Percentiles rank a stretch among this genome's conserved stretches.
Conservation (phyloP, 768 basidiomycete genomes). For the Boletus bicolor region DNA sequence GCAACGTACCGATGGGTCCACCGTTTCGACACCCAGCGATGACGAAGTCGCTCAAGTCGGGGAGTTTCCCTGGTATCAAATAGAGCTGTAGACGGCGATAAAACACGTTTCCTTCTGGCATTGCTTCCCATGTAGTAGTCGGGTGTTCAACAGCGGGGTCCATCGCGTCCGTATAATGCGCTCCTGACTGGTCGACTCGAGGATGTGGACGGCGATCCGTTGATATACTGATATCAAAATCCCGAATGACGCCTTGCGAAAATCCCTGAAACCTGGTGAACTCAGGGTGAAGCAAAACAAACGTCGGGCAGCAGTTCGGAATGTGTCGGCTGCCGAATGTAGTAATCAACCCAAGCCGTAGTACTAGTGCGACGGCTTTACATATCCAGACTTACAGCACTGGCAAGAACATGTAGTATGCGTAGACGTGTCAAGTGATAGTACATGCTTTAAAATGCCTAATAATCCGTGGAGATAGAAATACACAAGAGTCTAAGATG, state of each 20-base stretch:
- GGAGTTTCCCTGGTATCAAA: conserved; percentile 73
- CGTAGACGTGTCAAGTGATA: not conserved
- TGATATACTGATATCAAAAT: not conserved
- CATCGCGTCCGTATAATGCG: conserved; percentile 14
- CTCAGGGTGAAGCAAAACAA: not conserved
- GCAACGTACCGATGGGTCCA: conserved; percentile 76
- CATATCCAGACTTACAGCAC: not conserved
- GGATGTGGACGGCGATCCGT: not conserved
- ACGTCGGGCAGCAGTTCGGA: not conserved
- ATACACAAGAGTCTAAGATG: conserved; percentile 3
- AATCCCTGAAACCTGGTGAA: not conserved
- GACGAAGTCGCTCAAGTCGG: conserved; percentile 74
- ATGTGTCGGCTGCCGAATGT: not conserved
- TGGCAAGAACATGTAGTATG: not conserved
- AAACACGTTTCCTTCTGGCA: conserved; percentile 84
- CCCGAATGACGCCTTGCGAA: not conserved
- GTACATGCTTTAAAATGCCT: conserved; percentile 10
- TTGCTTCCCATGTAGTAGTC: conserved; percentile 84
- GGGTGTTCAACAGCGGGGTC: conserved; percentile 60
- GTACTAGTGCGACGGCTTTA: no score
- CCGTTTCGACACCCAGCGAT: conserved; percentile 81
- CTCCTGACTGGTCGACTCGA: not conserved
- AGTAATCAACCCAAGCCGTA: not conserved
- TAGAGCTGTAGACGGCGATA: conserved; percentile 86
- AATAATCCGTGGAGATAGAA: not conserved